Evolutionary conservation across 2,329 filamentous ascomycete genomes (phyloP).

Genomic region (Zymoseptoria passerinii): DNA sequence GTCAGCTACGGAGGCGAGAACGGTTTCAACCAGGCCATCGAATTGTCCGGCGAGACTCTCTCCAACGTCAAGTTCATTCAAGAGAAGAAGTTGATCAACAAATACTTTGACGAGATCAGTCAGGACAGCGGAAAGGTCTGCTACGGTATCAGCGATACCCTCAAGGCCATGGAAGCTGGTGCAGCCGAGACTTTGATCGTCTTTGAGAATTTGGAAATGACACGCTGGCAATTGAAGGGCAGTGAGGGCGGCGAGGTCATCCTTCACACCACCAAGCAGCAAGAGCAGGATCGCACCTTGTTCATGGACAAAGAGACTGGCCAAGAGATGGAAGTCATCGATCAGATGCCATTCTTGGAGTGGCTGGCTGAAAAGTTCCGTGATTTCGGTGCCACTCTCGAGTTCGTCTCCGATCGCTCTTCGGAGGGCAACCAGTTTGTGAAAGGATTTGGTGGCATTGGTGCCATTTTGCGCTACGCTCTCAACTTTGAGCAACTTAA

Average conservation of each 20-base stretch:
- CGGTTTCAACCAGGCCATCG: slow-evolving; percentile 99
- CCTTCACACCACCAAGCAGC: slow-evolving; percentile 79
- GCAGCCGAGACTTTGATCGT: slow-evolving; percentile 92
- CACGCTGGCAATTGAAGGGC: slow-evolving; percentile 80
- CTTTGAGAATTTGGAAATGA: slow-evolving; percentile 94
- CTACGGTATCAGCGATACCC: slow-evolving; percentile 94
- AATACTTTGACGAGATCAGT: slow-evolving; percentile 98
- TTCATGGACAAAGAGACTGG: slow-evolving; percentile 96
- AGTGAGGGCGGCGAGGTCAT: slow-evolving; percentile 63
- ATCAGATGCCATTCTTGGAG: slow-evolving; percentile 90
- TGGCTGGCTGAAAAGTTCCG: slow-evolving; percentile 99
- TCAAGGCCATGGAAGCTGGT: slow-evolving; percentile 93
- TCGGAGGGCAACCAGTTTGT: slow-evolving; percentile 99
- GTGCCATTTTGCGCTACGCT: slow-evolving; percentile 95
- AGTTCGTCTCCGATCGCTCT: slow-evolving; percentile 95
- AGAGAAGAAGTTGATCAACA: slow-evolving; percentile 99
- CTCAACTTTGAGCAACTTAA: slow-evolving; percentile 99
- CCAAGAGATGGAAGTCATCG: slow-evolving; percentile 90
- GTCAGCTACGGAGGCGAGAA: slow-evolving; percentile 99
- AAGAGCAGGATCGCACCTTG: slow-evolving; percentile 68
- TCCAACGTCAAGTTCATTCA: slow-evolving; percentile 99
- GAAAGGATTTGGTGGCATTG: slow-evolving; percentile 98
- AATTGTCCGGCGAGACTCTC: slow-evolving; percentile 86
- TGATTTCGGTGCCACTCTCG: slow-evolving; percentile 88
- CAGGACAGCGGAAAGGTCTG: slow-evolving; percentile 95